Percentiles rank a stretch among this genome's conserved stretches.
Evolutionary conservation across 306 rosid species (phyloP).

Genomic region (Quercus glauca): DNA sequence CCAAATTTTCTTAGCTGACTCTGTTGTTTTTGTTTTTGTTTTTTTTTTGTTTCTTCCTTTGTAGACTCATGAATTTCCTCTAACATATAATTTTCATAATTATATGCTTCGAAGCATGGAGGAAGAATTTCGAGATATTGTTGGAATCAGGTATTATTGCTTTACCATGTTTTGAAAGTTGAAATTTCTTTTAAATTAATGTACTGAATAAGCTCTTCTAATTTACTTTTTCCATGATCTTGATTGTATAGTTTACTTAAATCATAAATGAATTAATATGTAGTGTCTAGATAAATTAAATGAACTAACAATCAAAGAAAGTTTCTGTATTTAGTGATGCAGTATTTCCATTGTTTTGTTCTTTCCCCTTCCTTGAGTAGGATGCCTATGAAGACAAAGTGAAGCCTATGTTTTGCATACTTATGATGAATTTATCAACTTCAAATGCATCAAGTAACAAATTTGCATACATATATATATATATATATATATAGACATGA

Average conservation of each 20-base stretch:
- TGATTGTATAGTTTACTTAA: not conserved
- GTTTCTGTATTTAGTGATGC: not conserved
- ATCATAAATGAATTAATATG: not conserved
- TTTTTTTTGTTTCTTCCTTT: constrained; percentile 22
- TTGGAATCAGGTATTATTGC: constrained; percentile 70
- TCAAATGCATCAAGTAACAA: not conserved
- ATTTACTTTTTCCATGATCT: not conserved
- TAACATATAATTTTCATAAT: constrained; percentile 79
- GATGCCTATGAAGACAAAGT: not conserved
- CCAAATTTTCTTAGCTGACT: constrained; percentile 28
- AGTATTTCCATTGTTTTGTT: not conserved
- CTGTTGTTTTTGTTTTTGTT: constrained; percentile 11
- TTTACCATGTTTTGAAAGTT: constrained; percentile 9
- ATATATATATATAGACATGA: too few species aligned
- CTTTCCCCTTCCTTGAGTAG: not conserved
- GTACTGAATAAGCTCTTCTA: not conserved
- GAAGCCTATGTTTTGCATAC: not conserved
- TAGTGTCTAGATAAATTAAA: not conserved
- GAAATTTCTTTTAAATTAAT: constrained; percentile 2
- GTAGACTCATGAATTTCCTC: constrained; percentile 78
- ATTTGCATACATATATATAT: not conserved
- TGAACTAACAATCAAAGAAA: not conserved
- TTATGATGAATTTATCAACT: not conserved
- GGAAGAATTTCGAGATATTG: constrained; percentile 82
- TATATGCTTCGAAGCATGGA: constrained; percentile 99